Evolutionary conservation across 2,329 filamentous ascomycete species (phyloP).

Genomic region (Chaetothyriales sp.): DNA sequence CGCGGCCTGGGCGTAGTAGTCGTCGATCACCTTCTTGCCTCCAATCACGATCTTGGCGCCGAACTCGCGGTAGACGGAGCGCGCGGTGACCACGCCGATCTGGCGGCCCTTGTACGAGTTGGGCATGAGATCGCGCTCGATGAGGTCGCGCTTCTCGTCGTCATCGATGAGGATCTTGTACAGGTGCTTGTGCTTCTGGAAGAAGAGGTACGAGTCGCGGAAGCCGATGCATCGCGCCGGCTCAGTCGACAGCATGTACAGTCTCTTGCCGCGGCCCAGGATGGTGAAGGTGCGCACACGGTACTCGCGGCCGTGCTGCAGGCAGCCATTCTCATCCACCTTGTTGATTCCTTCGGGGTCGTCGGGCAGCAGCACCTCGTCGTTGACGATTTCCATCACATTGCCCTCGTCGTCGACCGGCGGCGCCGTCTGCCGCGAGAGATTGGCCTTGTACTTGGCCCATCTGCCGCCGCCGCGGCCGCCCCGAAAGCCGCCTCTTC

Average conservation of each 20-base stretch:
- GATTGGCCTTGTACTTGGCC: conserved; percentile 58
- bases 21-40: conserved; percentile 71
- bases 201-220: conserved; percentile 95
- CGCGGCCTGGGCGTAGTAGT: conserved; percentile 70
- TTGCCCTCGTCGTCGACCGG: conserved; percentile 90
- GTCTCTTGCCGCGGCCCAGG: conserved; percentile 62
- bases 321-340: conserved; percentile 75
- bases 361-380: conserved; percentile 79
- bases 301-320: conserved; percentile 77
- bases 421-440: conserved; percentile 65
- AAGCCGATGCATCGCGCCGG: conserved; percentile 94
- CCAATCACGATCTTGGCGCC: conserved; percentile 88
- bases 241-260: conserved; percentile 98
- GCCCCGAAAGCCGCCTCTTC: conserved; percentile 50
- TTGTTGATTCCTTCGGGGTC: conserved; percentile 83
- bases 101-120: conserved; percentile 97
- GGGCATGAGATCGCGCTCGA: conserved; percentile 86
- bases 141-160: conserved; percentile 92
- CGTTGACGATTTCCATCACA: conserved; percentile 75
- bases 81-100: conserved; percentile 90
- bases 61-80: conserved; percentile 94
- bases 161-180: conserved; percentile 98
- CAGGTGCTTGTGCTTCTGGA: conserved; percentile 90
- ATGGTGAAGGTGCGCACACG: conserved; percentile 92
- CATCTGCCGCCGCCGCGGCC: conserved; percentile 48